Base-by-base conservation (phyloP, 768 basidiomycete genomes). In the Boletus coccyginus region DNA sequence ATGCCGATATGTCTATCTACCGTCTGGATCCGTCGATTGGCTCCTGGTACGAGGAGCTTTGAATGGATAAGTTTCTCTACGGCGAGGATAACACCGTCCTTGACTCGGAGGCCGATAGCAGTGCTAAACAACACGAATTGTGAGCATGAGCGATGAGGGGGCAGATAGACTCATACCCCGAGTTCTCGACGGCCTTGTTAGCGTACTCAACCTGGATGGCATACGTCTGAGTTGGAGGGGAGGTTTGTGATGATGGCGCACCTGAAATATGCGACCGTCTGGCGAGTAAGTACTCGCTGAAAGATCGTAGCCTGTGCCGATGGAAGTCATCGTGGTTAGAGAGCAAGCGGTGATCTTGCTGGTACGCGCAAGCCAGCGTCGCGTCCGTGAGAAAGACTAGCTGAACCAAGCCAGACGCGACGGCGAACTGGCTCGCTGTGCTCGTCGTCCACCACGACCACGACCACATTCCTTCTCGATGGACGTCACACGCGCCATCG, bases 1-100 rank as follows among this genome's bases (percentile, higher is more conserved):
- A 98, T 75, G 56, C 96, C 97, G 64, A 98, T 88, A 70, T 98
- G 96, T 62, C 85, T 83, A 74, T 99, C 97, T 62, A 98, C 76
- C 11, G 89, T 92, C 65, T 94, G 91, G 69, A 99, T 98, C 65
- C 97, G 83, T 65, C 90, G 81, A 77, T 99, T 98, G 50, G 87
- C 86, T 50, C 87, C 92, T 33, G 94, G 94, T 3, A 99, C 90
- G 24, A 98, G 80, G 50, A 98, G 87, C 74, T 98, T 98, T 36
- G 93, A 95, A 73, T 95, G 94, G 11, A 98, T 82, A 43, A 98
- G 83, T 73, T 97, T 96, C 84, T 99, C 97, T n/a, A 98, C 94
- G 4, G 94, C 97, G 44, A 99, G 78, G 27, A 99, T 85, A 57
- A 99, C 76, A 21, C 97, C 97, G 70, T 96, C 94, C 74, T 93